Percentiles rank a stretch among this genome's conserved stretches.
Evolutionary conservation across 192 early-diverging fungal species (phyloP).

Genomic region (Backusella circina): DNA sequence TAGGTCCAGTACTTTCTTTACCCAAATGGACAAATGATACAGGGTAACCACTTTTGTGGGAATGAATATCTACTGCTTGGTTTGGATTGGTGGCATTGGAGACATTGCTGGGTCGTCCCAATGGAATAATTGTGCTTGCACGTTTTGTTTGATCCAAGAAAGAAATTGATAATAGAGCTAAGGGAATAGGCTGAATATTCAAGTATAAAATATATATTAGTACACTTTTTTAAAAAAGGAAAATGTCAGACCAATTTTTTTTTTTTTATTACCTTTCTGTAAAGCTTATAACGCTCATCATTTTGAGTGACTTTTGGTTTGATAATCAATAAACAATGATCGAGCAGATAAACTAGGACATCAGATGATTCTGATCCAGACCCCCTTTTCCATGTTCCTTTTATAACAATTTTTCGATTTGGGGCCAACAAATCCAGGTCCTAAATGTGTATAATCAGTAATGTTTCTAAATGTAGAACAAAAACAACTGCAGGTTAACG

Average conservation of each 20-base stretch:
- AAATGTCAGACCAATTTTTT: neutral
- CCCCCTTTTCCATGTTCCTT: constrained; percentile 69
- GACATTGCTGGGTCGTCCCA: constrained; percentile 16
- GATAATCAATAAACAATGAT: constrained; percentile 78
- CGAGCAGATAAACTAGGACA: constrained; percentile 78
- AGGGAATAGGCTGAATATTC: constrained; percentile 74
- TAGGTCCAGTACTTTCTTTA: constrained; percentile 48
- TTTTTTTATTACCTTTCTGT: constrained; percentile 38
- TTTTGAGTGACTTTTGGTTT: constrained; percentile 59
- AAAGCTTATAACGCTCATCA: constrained; percentile 59
- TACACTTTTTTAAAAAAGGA: constrained; percentile 31
- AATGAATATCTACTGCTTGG: constrained; percentile 7
- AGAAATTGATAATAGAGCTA: constrained; percentile 64
- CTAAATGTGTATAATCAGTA: constrained; percentile 34
- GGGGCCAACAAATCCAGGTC: constrained; percentile 72
- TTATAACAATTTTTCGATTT: constrained; percentile 69
- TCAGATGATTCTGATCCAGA: constrained; percentile 62
- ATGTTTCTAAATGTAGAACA: neutral
- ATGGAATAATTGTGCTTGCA: constrained; percentile 24
- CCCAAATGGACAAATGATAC: constrained; percentile 80
- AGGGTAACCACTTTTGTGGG: constrained; percentile 61
- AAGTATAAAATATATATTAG: constrained; percentile 18
- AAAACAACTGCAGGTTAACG: neutral
- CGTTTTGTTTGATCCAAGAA: constrained; percentile 27
- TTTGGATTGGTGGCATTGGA: constrained; percentile 10